Conservation (phyloP, 2,329 filamentous ascomycete genomes). For the Cercospora sp. region DNA sequence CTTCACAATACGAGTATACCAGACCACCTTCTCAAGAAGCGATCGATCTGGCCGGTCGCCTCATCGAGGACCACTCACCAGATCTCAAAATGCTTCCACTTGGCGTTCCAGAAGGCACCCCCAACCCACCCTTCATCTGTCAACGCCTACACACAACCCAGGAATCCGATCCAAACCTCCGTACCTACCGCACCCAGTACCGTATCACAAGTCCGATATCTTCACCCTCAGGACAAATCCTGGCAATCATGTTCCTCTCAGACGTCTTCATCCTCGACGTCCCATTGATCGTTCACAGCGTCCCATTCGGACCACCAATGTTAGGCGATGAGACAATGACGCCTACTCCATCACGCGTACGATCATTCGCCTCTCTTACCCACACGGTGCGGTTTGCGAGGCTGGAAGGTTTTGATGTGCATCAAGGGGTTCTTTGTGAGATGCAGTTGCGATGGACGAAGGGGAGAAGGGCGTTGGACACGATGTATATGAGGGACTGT, state of each 20-base stretch:
- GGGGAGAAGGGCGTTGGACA: neutral
- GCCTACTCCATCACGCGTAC: neutral
- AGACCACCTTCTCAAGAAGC: neutral
- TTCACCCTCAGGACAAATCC: neutral
- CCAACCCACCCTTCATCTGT: neutral
- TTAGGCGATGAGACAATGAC: neutral
- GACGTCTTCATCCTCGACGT: conserved; percentile 7
- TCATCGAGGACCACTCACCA: neutral
- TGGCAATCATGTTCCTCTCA: neutral
- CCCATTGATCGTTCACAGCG: neutral
- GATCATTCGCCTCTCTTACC: neutral
- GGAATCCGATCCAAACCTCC: neutral
- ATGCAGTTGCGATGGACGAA: conserved; percentile 2
- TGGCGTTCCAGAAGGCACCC: neutral
- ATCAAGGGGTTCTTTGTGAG: conserved; percentile 1
- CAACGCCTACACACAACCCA: neutral
- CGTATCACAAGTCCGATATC: neutral
- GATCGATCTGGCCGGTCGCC: neutral
- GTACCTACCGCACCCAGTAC: neutral
- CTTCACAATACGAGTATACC: neutral
- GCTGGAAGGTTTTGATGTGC: conserved; percentile 3
- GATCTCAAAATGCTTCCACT: neutral
- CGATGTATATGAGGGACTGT: conserved; percentile 1
- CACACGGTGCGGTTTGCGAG: conserved; percentile 7
- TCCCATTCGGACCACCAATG: conserved; percentile 1